phyloP scores from a whole-genome alignment of 352 stramenopile genomes.

The Elongisporangium prolatum region DNA sequence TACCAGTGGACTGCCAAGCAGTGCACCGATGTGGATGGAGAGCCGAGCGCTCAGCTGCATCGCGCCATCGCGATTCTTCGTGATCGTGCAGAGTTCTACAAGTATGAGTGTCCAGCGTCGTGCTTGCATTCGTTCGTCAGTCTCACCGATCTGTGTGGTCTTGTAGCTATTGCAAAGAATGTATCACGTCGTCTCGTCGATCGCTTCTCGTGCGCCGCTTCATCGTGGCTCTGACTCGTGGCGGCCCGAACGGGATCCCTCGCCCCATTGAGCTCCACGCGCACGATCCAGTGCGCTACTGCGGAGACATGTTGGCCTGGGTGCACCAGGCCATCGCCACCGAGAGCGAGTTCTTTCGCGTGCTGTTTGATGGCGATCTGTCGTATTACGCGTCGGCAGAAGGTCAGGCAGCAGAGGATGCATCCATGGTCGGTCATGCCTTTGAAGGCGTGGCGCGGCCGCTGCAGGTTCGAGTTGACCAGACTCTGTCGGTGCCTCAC shows the following conservation, averaged over 20 bases:
- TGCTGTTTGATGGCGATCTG: slow-evolving; percentile 63
- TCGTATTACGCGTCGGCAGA: neutral
- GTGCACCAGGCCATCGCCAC: slow-evolving; percentile 79
- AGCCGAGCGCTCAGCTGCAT: slow-evolving; percentile 62
- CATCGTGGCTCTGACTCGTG: slow-evolving; percentile 68
- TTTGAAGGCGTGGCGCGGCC: slow-evolving; percentile 60
- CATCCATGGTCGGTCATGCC: slow-evolving; percentile 49
- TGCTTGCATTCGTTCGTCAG: too few species aligned
- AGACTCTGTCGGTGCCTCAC: slow-evolving; percentile 48
- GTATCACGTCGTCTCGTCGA: slow-evolving; percentile 42
- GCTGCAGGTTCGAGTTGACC: slow-evolving; percentile 61
- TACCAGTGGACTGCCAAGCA: slow-evolving; percentile 87
- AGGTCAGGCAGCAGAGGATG: slow-evolving; percentile 7
- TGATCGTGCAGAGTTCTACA: slow-evolving; percentile 74
- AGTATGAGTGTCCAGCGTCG: too few species aligned
- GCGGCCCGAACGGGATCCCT: slow-evolving; percentile 65
- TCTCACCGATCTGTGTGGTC: neutral
- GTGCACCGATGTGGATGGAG: slow-evolving; percentile 60
- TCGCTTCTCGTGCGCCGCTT: slow-evolving; percentile 71
- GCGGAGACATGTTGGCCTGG: slow-evolving; percentile 88
- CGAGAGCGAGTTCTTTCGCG: slow-evolving; percentile 77
- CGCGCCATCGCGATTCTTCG: slow-evolving; percentile 60
- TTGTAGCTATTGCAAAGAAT: slow-evolving; percentile 79
- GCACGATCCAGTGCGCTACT: slow-evolving; percentile 84
- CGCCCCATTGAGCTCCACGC: slow-evolving; percentile 86